Evolutionary conservation across 306 rosid genomes (phyloP), one percentile per base, ranked within the genome.

Genomic region (Boehmeria nivea): DNA sequence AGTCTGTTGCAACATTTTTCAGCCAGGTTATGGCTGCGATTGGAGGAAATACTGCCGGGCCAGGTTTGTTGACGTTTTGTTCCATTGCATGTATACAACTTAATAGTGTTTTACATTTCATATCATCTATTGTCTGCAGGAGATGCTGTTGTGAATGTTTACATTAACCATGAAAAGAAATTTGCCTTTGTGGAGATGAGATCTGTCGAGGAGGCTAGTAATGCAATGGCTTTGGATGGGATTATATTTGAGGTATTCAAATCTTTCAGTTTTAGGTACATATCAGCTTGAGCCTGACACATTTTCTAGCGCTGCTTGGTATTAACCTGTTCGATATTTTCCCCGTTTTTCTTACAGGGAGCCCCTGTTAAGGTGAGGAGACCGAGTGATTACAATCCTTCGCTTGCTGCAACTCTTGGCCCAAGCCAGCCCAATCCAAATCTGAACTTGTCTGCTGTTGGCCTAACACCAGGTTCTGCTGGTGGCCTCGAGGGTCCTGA

Each of bases 401-500:
- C 99, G 44, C 85, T 91, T 38, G 99, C 99, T 50, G 99, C 99
- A 51, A 85, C 99, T 2, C 87, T 91, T 22, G 99, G 99, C 19
- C 99, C 99, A 47, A 91, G 99, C 72, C 99, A 87, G 64, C 99
- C 99, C 26, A 91, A 83, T 67, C 89, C 99, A 13, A 91, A 83
- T 73, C 79, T 91, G 69, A 87, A 91, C 72, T 74, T 91, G 58
- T 83, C 63, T 43, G 94, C 94, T 49, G 99, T 91, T 44, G 99
- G 99, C 55, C 76, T 91, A 66, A 78, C 93, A 20, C 96, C 99
- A n/a, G 99, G 99, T 31, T 91, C 99, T 17, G 96, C 99, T 57
- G 99, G 99, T 57, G 99, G 99, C 57, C 95, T 91, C 20, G 99
- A 91, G 80, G 99, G 99, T 24, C 99, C 99, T 61, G 99, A 91